phyloP scores from a whole-genome alignment of 2,329 filamentous ascomycete genomes.

The Penicillium olsonii region DNA sequence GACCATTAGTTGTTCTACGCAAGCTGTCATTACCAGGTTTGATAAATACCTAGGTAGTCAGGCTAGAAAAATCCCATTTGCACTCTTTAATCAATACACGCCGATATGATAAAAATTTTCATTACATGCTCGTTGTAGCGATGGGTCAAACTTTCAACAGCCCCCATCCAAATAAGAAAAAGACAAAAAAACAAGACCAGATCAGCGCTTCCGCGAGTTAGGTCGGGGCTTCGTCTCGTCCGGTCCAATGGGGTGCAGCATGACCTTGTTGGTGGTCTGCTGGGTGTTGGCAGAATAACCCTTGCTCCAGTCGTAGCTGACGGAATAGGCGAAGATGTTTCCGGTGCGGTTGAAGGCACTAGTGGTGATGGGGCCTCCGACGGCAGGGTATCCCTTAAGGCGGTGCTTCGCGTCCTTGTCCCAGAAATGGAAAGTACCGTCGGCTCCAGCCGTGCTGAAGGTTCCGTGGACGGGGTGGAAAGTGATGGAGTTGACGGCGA shows the following conservation, averaged over 20 bases:
- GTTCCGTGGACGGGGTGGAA: slow-evolving; percentile 97
- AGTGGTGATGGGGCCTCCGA: slow-evolving; percentile 82
- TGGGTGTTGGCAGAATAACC: slow-evolving; percentile 83
- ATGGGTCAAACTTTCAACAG: slow-evolving; percentile 10
- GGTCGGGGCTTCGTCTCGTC: slow-evolving; percentile 63
- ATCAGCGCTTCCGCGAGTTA: slow-evolving; percentile 46
- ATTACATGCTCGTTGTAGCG: slow-evolving; percentile 31
- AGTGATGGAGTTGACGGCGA: slow-evolving; percentile 93
- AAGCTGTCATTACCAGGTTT: too few relatives aligned
- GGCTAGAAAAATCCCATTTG: slow-evolving; percentile 19
- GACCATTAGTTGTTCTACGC: too few relatives aligned
- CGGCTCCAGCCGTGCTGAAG: slow-evolving; percentile 94
- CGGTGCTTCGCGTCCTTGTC: slow-evolving; percentile 90
- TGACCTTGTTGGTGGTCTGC: slow-evolving; percentile 71
- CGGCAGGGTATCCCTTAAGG: slow-evolving; percentile 82
- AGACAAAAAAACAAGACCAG: not conserved
- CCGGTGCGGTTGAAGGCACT: slow-evolving; percentile 91
- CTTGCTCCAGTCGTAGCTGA: slow-evolving; percentile 98
- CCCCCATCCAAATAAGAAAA: slow-evolving; percentile 5
- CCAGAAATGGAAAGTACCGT: slow-evolving; percentile 80
- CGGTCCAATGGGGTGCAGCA: slow-evolving; percentile 74
- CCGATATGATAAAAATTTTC: slow-evolving; percentile 23
- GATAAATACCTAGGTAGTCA: too few relatives aligned
- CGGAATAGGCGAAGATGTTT: slow-evolving; percentile 80
- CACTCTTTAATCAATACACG: slow-evolving; percentile 23